Percentiles rank a stretch among this genome's conserved stretches.
Evolutionary conservation across 169 alveolate species (phyloP).

Genomic region (Toxoplasma gondii): DNA sequence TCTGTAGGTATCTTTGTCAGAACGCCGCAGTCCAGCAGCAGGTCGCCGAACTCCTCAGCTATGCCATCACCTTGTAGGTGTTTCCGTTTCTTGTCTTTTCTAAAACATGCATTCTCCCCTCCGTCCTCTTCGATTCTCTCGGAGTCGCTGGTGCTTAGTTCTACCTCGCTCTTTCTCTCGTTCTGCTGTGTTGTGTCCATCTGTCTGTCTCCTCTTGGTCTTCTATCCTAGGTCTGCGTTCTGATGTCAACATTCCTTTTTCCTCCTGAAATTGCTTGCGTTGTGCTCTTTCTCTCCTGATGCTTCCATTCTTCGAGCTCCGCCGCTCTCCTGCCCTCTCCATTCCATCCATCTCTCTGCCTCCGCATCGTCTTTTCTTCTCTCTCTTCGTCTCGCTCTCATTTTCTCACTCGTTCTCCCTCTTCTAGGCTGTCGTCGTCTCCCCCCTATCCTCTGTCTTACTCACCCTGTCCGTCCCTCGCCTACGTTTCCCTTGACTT

Average conservation of each 20-base stretch:
- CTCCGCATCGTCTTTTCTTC: neutral
- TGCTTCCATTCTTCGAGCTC: neutral
- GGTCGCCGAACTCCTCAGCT: constrained; percentile 31
- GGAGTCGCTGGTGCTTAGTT: too few species aligned
- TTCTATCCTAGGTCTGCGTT: neutral
- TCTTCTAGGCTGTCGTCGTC: neutral
- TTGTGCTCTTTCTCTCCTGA: too few species aligned
- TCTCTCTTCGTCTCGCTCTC: neutral
- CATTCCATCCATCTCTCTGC: neutral
- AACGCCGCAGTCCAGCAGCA: neutral
- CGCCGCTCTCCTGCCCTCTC: neutral
- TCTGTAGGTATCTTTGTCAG: neutral
- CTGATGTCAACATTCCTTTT: neutral
- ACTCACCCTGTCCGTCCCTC: too few species aligned
- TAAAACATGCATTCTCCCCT: neutral
- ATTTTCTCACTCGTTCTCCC: neutral
- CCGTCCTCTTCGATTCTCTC: neutral
- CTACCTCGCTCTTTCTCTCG: neutral
- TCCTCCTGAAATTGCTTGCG: neutral
- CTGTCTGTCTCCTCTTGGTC: neutral
- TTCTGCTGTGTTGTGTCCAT: neutral
- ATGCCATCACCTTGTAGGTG: constrained; percentile 16
- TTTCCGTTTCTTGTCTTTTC: neutral
- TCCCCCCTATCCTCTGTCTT: too few species aligned
- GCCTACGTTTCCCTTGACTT: neutral